A percentile compares a stretch with the other conserved stretches of the same genome.
phyloP scores from a whole-genome alignment of 441 rosid genomes.

The Biscutella laevigata region DNA sequence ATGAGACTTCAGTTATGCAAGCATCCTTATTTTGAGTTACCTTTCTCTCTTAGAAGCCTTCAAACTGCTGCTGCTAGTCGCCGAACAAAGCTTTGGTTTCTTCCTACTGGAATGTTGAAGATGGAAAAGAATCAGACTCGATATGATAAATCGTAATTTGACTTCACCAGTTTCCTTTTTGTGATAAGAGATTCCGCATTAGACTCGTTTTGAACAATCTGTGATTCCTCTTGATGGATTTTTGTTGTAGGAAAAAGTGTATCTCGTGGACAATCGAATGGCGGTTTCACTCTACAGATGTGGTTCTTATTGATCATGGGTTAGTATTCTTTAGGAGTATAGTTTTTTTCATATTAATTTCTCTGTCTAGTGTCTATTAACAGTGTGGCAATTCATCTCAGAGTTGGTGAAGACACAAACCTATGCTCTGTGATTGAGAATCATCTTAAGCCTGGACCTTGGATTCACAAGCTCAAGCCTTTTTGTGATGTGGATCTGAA shows the following conservation, averaged over 20 bases:
- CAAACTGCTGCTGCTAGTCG: conserved; percentile 46
- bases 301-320: conserved; percentile 55
- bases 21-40: conserved; percentile 28
- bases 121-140: conserved; percentile 54
- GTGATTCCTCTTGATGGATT: not conserved
- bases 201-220: conserved; percentile 1
- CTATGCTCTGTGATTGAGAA: conserved; percentile 46
- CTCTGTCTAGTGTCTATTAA: no score
- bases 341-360: no score
- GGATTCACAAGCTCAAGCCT: conserved; percentile 51
- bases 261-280: conserved; percentile 91
- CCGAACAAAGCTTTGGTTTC: conserved; percentile 49
- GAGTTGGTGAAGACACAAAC: conserved; percentile 53
- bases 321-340: no score
- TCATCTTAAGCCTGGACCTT: conserved; percentile 68
- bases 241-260: conserved; percentile 40
- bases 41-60: conserved; percentile 32
- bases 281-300: conserved; percentile 66
- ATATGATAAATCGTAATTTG: conserved; percentile 38
- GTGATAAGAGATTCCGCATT: not conserved
- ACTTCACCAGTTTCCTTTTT: not conserved
- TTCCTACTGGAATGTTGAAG: conserved; percentile 65
- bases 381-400: conserved; percentile 20
- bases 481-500: conserved; percentile 52
- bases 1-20: conserved; percentile 37